Conservation (phyloP, 2,329 filamentous ascomycete species). For the Alternaria sp. region DNA sequence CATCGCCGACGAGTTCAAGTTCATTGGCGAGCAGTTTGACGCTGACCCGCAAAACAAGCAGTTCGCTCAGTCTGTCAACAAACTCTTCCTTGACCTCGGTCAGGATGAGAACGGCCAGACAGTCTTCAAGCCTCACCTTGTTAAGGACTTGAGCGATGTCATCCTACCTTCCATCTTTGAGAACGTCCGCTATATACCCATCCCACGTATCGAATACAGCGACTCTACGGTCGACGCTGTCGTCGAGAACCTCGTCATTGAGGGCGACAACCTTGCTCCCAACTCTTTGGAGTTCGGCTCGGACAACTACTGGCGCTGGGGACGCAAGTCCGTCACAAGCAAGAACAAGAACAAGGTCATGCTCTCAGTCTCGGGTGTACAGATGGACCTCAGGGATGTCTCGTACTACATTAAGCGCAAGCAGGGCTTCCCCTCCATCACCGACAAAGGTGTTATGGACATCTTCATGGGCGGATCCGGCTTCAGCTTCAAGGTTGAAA, state of each 20-base stretch:
- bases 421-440: slow-evolving; percentile 87
- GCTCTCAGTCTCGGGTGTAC: slow-evolving; percentile 85
- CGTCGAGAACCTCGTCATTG: slow-evolving; percentile 92
- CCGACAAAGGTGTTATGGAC: slow-evolving; percentile 87
- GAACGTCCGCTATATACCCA: slow-evolving; percentile 85
- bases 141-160: slow-evolving; percentile 88
- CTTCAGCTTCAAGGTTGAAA: slow-evolving; percentile 88
- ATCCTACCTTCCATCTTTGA: slow-evolving; percentile 85
- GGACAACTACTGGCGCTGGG: slow-evolving; percentile 95
- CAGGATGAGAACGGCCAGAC: slow-evolving; percentile 84
- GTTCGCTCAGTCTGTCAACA: slow-evolving; percentile 78
- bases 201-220: slow-evolving; percentile 92
- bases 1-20: slow-evolving; percentile 88
- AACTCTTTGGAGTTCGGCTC: slow-evolving; percentile 87
- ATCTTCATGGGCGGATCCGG: slow-evolving; percentile 87
- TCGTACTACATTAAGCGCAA: slow-evolving; percentile 96
- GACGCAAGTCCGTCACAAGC: slow-evolving; percentile 84
- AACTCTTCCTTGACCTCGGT: slow-evolving; percentile 89
- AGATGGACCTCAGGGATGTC: slow-evolving; percentile 82
- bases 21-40: slow-evolving; percentile 87
- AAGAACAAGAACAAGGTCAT: slow-evolving; percentile 85
- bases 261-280: slow-evolving; percentile 95
- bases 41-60: slow-evolving; percentile 84
- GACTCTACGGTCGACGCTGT: slow-evolving; percentile 86
- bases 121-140: slow-evolving; percentile 87